A percentile compares a stretch with the other conserved stretches of the same genome.
These are phyloP conservation scores for Metschnikowia peoriensis DNA, from an alignment of 805 yeast species.

Conservation along the genomic window DNA sequence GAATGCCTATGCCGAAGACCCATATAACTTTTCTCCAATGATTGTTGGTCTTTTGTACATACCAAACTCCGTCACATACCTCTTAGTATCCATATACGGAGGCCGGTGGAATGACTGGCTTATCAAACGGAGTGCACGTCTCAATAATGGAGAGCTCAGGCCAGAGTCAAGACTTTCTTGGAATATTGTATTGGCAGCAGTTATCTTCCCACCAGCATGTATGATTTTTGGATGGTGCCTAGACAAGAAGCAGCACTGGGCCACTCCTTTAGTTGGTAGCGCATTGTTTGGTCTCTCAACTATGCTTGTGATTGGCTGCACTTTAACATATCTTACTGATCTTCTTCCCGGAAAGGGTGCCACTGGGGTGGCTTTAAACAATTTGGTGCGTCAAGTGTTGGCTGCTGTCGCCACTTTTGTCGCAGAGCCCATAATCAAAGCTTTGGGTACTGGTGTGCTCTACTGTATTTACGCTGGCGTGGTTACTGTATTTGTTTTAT, in stretches of 20 bases:
- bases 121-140: slow-evolving; percentile 48
- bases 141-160: slow-evolving; percentile 60
- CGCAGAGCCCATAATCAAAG: slow-evolving; percentile 65
- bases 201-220: slow-evolving; percentile 60
- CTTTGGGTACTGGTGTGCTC: slow-evolving; percentile 70
- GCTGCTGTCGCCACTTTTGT: slow-evolving; percentile 78
- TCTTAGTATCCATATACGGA: slow-evolving; percentile 74
- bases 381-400: slow-evolving; percentile 65
- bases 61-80: slow-evolving; percentile 78
- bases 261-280: slow-evolving; percentile 76
- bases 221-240: slow-evolving; percentile 83
- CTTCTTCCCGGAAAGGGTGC: slow-evolving; percentile 86
- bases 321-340: slow-evolving; percentile 78
- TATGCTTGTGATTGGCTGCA: slow-evolving; percentile 80
- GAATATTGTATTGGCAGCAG: slow-evolving; percentile 66
- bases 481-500: slow-evolving; percentile 41
- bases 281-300: slow-evolving; percentile 80
- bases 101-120: slow-evolving; percentile 77
- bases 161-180: slow-evolving; percentile 81
- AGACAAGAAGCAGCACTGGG: slow-evolving; percentile 66
- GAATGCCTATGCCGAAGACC: slow-evolving; percentile 55
- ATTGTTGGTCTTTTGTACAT: slow-evolving; percentile 74
- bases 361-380: slow-evolving; percentile 82
- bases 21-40: slow-evolving; percentile 67
- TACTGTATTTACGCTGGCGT: slow-evolving; percentile 65